Conservation (phyloP, 2,329 filamentous ascomycete species). For the Hymenoscyphus fraxineus region DNA sequence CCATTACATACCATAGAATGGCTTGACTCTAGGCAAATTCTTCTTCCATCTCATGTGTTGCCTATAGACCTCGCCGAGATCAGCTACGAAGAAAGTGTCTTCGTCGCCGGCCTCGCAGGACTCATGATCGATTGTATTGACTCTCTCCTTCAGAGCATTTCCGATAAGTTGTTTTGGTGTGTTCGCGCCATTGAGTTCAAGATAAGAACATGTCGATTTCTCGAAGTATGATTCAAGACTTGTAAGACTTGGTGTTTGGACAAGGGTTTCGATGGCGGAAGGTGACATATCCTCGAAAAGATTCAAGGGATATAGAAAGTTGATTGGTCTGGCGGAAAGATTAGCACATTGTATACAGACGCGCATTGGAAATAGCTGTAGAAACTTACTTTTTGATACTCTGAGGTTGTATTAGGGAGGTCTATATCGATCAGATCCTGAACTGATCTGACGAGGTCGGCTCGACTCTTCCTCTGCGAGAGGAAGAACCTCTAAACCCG, state of each 20-base stretch:
- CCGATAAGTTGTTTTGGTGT: constrained; percentile 77
- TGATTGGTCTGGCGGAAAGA: not conserved
- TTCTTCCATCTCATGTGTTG: constrained; percentile 98
- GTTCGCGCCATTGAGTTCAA: constrained; percentile 29
- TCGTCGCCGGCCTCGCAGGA: constrained; percentile 88
- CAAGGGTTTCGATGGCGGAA: constrained; percentile 56
- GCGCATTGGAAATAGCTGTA: constrained; percentile 6
- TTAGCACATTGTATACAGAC: not conserved
- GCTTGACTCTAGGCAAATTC: constrained; percentile 86
- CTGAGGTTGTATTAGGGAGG: constrained; percentile 73
- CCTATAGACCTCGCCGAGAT: constrained; percentile 97
- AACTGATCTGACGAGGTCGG: constrained; percentile 90
- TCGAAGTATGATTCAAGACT: constrained; percentile 32
- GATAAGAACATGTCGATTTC: constrained; percentile 26
- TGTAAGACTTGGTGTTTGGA: constrained; percentile 36
- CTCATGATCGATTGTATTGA: constrained; percentile 80
- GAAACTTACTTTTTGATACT: constrained; percentile 24
- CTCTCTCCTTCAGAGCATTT: constrained; percentile 79
- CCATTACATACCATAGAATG: constrained; percentile 88
- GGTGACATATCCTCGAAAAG: constrained; percentile 57
- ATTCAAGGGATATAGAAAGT: constrained; percentile 18
- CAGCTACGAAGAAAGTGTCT: constrained; percentile 96
- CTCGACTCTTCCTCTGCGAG: constrained; percentile 98
- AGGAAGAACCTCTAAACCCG: constrained; percentile 97
- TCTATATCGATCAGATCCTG: constrained; percentile 89